Percentiles rank a stretch among this genome's conserved stretches.
These are phyloP conservation scores for Cladophialophora chaetospira DNA, from an alignment of 2,329 filamentous ascomycete species.

Conservation along the genomic window DNA sequence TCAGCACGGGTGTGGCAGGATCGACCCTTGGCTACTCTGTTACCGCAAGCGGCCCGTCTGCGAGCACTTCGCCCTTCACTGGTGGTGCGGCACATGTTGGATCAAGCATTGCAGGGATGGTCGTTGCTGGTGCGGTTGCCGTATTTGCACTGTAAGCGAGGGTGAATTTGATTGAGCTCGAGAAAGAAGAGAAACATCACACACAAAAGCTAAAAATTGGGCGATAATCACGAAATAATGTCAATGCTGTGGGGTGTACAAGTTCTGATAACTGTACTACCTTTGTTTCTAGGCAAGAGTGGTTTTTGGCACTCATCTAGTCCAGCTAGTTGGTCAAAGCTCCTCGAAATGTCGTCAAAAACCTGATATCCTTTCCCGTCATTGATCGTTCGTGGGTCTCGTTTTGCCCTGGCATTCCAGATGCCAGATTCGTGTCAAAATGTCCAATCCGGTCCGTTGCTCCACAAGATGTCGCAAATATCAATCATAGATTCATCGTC, in stretches of 20 bases:
- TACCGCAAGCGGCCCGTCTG: slow-evolving; percentile 1
- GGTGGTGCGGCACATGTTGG: slow-evolving; percentile 24
- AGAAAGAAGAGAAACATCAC: not conserved
- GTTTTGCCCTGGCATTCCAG: no score
- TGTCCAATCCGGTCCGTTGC: no score
- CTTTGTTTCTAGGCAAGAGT: no score
- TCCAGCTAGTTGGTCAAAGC: slow-evolving; percentile 1
- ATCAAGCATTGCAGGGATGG: slow-evolving; percentile 23
- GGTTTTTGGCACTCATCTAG: not conserved
- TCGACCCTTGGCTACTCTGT: slow-evolving; percentile 10
- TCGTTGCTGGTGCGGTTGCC: slow-evolving; percentile 24
- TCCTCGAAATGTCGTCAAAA: no score
- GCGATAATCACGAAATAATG: no score
- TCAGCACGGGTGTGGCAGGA: not conserved
- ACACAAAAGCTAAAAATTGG: not conserved
- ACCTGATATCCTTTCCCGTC: not conserved
- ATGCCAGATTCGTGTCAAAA: no score
- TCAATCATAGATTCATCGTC: no score
- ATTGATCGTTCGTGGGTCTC: no score
- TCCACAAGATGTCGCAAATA: no score
- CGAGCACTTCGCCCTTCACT: slow-evolving; percentile 17
- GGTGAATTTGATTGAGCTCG: not conserved
- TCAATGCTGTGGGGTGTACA: no score
- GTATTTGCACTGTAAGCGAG: slow-evolving; percentile 27
- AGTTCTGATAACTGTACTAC: no score